Percentiles rank a stretch among this genome's conserved stretches.
Conservation (phyloP, 2,329 filamentous ascomycete genomes). For the Claviceps sp. region DNA sequence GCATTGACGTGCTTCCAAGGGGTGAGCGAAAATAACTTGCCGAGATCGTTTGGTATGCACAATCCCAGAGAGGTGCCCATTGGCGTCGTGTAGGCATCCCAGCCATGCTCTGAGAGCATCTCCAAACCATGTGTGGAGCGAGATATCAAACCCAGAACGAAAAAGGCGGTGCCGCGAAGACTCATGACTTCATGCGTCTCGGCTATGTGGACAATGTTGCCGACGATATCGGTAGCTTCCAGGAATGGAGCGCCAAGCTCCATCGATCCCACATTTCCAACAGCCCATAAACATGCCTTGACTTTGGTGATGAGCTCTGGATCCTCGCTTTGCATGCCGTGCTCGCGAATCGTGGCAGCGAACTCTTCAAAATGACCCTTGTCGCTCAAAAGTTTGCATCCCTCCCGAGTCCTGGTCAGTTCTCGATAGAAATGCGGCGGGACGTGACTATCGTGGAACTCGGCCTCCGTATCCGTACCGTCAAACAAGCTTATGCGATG, state of each 20-base stretch:
- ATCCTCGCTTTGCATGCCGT: slow-evolving; percentile 75
- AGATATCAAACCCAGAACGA: slow-evolving; percentile 85
- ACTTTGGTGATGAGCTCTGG: slow-evolving; percentile 78
- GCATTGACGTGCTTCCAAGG: slow-evolving; percentile 43
- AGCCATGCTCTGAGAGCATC: slow-evolving; percentile 77
- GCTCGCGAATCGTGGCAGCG: slow-evolving; percentile 72
- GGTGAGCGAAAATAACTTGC: slow-evolving; percentile 60
- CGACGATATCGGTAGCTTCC: slow-evolving; percentile 78
- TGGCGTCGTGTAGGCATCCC: slow-evolving; percentile 80
- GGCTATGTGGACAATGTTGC: slow-evolving; percentile 77
- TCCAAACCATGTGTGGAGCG: slow-evolving; percentile 84
- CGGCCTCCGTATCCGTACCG: slow-evolving; percentile 41
- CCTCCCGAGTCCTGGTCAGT: slow-evolving; percentile 81
- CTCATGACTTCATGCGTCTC: slow-evolving; percentile 83
- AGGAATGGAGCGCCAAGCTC: slow-evolving; percentile 90
- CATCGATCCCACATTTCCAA: slow-evolving; percentile 97
- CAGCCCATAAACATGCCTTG: slow-evolving; percentile 93
- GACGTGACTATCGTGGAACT: slow-evolving; percentile 52
- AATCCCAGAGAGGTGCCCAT: slow-evolving; percentile 75
- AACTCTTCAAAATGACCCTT: slow-evolving; percentile 98
- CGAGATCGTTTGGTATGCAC: slow-evolving; percentile 69
- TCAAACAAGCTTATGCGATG: slow-evolving; percentile 45
- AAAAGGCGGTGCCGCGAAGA: slow-evolving; percentile 88
- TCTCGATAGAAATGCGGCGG: slow-evolving; percentile 98
- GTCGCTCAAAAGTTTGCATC: slow-evolving; percentile 75